phyloP scores from a whole-genome alignment of 2,329 filamentous ascomycete genomes.

The Ceratocystis smalleyi region DNA sequence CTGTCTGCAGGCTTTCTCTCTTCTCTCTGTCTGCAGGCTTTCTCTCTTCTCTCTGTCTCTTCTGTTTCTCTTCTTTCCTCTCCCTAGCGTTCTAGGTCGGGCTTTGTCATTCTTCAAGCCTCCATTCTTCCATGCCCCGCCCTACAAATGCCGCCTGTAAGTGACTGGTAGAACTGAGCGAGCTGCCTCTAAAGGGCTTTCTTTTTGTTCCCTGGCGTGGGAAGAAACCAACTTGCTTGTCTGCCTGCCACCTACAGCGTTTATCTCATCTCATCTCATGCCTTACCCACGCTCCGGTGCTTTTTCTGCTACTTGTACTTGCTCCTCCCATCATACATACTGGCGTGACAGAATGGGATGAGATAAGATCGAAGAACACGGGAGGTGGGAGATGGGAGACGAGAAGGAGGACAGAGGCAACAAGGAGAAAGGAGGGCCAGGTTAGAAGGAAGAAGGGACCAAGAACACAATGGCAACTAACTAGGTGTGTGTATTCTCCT shows the following conservation, averaged over 20 bases:
- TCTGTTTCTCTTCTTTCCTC: not conserved
- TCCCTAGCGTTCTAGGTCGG: not conserved
- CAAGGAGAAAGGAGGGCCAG: not conserved
- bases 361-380: not conserved
- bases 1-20: too few species aligned
- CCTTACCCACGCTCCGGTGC: not conserved
- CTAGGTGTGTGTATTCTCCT: too few species aligned
- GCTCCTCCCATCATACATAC: not conserved
- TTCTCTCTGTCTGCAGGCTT: not conserved
- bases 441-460: not conserved
- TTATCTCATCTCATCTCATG: not conserved
- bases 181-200: not conserved
- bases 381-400: not conserved
- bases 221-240: not conserved
- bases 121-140: not conserved
- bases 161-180: not conserved
- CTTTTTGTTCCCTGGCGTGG: not conserved
- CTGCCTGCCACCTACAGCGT: too few species aligned
- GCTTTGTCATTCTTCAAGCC: not conserved
- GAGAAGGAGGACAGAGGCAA: not conserved
- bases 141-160: not conserved
- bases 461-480: not conserved
- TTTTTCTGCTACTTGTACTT: not conserved
- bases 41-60: not conserved
- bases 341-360: not conserved